Evolutionary conservation across 2,329 filamentous ascomycete genomes (phyloP).

Genomic region (Trichophyton verrucosum): DNA sequence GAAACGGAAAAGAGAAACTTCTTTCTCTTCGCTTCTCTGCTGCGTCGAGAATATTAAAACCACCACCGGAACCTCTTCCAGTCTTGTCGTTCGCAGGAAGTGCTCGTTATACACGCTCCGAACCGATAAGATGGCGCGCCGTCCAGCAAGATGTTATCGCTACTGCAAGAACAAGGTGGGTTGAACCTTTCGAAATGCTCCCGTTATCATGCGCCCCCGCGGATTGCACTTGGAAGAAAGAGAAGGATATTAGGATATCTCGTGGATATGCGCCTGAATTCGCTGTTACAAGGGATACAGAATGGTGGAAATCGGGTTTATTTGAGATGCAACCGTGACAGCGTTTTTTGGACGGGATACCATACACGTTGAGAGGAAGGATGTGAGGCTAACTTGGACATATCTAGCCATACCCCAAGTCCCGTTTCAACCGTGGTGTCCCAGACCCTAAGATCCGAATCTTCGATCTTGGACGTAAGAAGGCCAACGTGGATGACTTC

Average conservation of each 20-base stretch:
- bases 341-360: too few relatives aligned
- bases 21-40: not conserved
- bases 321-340: not conserved
- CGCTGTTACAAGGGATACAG: not conserved
- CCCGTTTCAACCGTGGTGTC: constrained; percentile 99
- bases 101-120: constrained; percentile 31
- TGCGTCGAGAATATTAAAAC: constrained; percentile 22
- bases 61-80: constrained; percentile 23
- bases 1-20: constrained; percentile 5
- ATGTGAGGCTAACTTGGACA: not conserved
- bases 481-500: constrained; percentile 98
- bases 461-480: constrained; percentile 98
- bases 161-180: constrained; percentile 99
- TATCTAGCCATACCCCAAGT: constrained; percentile 88
- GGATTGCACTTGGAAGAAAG: not conserved
- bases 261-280: not conserved
- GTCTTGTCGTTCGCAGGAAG: constrained; percentile 35
- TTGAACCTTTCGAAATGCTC: constrained; percentile 15
- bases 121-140: constrained; percentile 88
- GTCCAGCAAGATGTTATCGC: constrained; percentile 98
- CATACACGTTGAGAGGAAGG: not conserved
- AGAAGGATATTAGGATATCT: not conserved
- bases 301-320: not conserved
- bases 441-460: constrained; percentile 73
- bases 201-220: not conserved